phyloP scores from a whole-genome alignment of 768 basidiomycete species.

The Phanerodontia chrysosporium region DNA sequence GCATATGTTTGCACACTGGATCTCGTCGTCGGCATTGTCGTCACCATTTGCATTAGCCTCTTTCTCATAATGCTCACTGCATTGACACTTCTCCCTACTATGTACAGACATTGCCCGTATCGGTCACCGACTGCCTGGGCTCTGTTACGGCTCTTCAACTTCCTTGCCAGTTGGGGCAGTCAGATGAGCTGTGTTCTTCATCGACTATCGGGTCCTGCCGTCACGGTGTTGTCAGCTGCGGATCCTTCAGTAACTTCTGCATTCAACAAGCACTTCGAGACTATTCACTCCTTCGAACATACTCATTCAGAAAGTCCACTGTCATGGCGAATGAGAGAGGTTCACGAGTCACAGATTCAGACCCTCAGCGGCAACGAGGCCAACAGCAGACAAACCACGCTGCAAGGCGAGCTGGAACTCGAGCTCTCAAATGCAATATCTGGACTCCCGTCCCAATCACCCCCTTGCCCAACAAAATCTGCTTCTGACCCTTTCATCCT shows the following conservation, averaged over 20 bases:
- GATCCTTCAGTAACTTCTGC: background rate
- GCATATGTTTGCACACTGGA: background rate
- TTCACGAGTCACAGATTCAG: background rate
- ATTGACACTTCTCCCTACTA: background rate
- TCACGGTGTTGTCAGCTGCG: too few relatives aligned
- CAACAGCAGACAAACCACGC: too few relatives aligned
- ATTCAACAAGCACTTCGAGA: background rate
- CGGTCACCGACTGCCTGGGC: constrained; percentile 4
- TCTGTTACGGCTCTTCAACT: background rate
- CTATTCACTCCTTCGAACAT: background rate
- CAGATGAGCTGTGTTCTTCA: too few relatives aligned
- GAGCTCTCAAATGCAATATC: too few relatives aligned
- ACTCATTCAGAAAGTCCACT: background rate
- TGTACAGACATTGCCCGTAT: background rate
- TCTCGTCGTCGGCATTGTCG: background rate
- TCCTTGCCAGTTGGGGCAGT: background rate
- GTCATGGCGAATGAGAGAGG: background rate
- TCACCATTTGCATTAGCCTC: background rate
- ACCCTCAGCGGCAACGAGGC: too few relatives aligned
- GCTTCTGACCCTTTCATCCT: too few relatives aligned
- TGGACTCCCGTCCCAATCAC: too few relatives aligned
- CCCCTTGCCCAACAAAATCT: too few relatives aligned
- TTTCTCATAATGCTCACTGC: background rate
- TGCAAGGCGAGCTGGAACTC: too few relatives aligned
- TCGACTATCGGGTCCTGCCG: too few relatives aligned